Evolutionary conservation across 495 filamentous ascomycete genomes (phyloP), one percentile per base, ranked within the genome.

Genomic region (Trichoderma gamsii): DNA sequence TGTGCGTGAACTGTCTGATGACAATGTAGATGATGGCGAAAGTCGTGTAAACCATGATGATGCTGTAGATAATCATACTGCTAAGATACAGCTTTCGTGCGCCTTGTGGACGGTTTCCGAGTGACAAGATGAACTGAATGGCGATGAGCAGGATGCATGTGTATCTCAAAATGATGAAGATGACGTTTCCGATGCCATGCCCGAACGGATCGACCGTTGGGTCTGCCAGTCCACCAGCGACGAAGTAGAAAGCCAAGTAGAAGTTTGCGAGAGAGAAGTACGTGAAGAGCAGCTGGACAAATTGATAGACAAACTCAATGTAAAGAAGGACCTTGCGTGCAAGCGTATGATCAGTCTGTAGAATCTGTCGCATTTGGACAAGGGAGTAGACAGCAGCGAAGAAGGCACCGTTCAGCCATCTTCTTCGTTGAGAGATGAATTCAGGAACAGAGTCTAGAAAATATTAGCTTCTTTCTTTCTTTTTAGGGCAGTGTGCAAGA

Each of bases 231-330:
- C 93, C 96, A 49, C 96, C 96, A 61, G 93, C 92, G 74, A 98
- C 92, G 83, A 98, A 98, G 85, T 92, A 98, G 78, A 99, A 99
- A 70, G 92, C 95, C 65, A 99, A 86, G 75, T 98, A 99, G 80
- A 98, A 99, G 78, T 99, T 99, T 73, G 95, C 94, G 68, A 99
- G 87, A 16, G 95, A 97, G 79, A 99, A 97, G 80, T 91, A 99
- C 44, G 96, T 99, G 80, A 99, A 99, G 56, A 95, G 79, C 41
- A 98, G 84, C 70, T 89, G 89, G 67, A 97, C 81, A 77, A 94
- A 89, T 76, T 99, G 96, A 77, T 99, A 99, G 49, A 97, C 80
- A 75, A 97, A 97, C 75, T 99, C 96, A 71, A 98, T 88, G 76
- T 98, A 93, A 44, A 99, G 83, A 63, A 98, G 84, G 56, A 97